Conservation (phyloP, 306 rosid species). For the Sindora glabra region DNA sequence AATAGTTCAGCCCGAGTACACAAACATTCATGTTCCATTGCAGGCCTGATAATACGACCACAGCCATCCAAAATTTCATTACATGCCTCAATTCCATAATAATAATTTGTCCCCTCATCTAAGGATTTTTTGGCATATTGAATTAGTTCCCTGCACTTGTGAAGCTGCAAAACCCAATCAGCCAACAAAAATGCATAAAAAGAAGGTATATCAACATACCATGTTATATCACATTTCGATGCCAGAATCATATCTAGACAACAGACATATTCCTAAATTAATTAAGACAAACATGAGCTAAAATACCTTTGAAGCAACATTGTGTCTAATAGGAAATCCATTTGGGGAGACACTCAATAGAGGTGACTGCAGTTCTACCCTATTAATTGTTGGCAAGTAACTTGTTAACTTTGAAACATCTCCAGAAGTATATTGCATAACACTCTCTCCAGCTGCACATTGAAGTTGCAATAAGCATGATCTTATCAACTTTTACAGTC, state of each 20-base stretch:
- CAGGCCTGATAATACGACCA: slow-evolving; percentile 38
- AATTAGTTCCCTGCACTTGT: slow-evolving; percentile 61
- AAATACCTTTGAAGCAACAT: slow-evolving; percentile 43
- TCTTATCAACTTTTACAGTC: slow-evolving; percentile 4
- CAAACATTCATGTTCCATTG: slow-evolving; percentile 50
- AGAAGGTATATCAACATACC: slow-evolving; percentile 3
- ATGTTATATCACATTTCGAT: neutral
- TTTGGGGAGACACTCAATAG: slow-evolving; percentile 36
- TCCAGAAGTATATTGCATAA: slow-evolving; percentile 72
- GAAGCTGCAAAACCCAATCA: slow-evolving; percentile 57
- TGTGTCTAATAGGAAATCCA: slow-evolving; percentile 29
- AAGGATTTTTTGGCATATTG: slow-evolving; percentile 54
- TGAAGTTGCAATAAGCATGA: neutral
- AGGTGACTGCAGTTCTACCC: slow-evolving; percentile 41
- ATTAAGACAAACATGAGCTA: slow-evolving; percentile 1
- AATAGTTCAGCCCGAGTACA: slow-evolving; percentile 75
- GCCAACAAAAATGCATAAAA: slow-evolving; percentile 12
- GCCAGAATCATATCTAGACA: neutral
- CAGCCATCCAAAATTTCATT: slow-evolving; percentile 74
- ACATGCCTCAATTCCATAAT: slow-evolving; percentile 83
- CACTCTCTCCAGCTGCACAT: slow-evolving; percentile 53
- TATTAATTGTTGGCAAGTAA: slow-evolving; percentile 48
- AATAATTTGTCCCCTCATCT: slow-evolving; percentile 39
- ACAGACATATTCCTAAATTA: neutral
- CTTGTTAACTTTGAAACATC: slow-evolving; percentile 57